Evolutionary conservation across 352 stramenopile species (phyloP), one percentile per base, ranked within the genome.

Genomic region (Globisporangium sylvaticum): DNA sequence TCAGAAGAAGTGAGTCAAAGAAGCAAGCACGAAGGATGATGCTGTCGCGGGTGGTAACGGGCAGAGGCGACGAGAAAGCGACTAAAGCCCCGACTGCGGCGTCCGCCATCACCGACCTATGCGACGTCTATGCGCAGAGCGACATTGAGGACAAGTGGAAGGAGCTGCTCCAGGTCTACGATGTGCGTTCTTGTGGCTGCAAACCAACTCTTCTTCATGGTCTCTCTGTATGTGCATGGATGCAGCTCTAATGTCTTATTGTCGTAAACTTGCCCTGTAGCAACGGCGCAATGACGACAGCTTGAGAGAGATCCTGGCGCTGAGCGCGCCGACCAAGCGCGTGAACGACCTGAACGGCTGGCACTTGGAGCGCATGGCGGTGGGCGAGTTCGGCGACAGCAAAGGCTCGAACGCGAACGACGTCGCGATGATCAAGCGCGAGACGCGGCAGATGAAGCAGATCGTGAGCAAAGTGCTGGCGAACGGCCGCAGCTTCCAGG

Each of bases 321-420:
- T 94, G 39, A 91, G 82, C 52, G 78, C 76, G 9, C 86, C 86
- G 0, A 79, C 59, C 2, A 75, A 75, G 55, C 77, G 86, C 18
- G 72, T 94, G 60, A 80, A 80, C 32, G 82, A 88, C 27, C 68
- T 94, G 12, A 91, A 82, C 18, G 79, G 79, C 18, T 94, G 86
- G 86, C 82, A 92, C 71, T 64, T 94, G 56, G 86, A 94, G 72
- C 86, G 86, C 52, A 94, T 94, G 83, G 86, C 86, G 0, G 83
- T 92, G 32, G 83, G 81, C 18, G 86, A 94, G 69, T 83, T 85
- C n/a, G 86, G 75, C 22, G 73, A 79, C 25, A 73, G 75, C 7
- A 53, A 64, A 3, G 64, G 65, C 10, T 60, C 70, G 2, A 79
- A 55, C 37, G 60, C 63, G 9, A 74, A 62, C 53, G 81, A 94